These are phyloP conservation scores for Ustilago curta DNA, from an alignment of 1,284 basidiomycete species.

Conservation along the genomic window DNA sequence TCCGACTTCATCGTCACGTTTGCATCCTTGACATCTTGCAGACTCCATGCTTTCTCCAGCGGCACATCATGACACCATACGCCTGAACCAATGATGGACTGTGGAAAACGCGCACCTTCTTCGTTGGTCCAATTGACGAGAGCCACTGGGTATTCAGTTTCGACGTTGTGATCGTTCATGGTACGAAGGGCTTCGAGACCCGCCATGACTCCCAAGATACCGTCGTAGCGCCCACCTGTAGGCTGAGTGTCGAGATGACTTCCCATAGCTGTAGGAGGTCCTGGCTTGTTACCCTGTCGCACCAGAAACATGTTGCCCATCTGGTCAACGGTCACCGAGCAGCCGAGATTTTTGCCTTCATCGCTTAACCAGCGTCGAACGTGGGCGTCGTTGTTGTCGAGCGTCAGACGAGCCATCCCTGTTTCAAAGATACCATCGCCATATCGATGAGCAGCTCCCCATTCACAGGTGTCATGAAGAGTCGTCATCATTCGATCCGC, in stretches of 20 bases:
- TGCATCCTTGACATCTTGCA: slow-evolving; percentile 38
- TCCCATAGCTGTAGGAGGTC: slow-evolving; percentile 36
- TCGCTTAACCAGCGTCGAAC: slow-evolving; percentile 65
- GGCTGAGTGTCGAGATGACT: slow-evolving; percentile 48
- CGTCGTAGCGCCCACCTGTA: slow-evolving; percentile 46
- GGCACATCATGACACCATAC: slow-evolving; percentile 61
- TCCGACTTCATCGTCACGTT: slow-evolving; percentile 43
- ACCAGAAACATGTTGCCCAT: slow-evolving; percentile 69
- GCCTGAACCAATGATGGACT: slow-evolving; percentile 60
- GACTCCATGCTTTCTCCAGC: slow-evolving; percentile 32
- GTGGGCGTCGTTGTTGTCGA: slow-evolving; percentile 61
- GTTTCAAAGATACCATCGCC: slow-evolving; percentile 30
- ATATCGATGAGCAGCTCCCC: slow-evolving; percentile 51
- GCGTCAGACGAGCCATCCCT: slow-evolving; percentile 53
- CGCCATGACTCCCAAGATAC: slow-evolving; percentile 45
- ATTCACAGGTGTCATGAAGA: slow-evolving; percentile 65
- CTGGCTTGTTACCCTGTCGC: slow-evolving; percentile 37
- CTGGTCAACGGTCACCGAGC: slow-evolving; percentile 52
- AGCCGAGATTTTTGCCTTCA: slow-evolving; percentile 62
- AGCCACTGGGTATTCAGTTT: slow-evolving; percentile 33
- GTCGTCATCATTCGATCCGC: slow-evolving; percentile 58
- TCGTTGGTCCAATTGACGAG: slow-evolving; percentile 52
- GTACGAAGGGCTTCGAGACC: slow-evolving; percentile 41
- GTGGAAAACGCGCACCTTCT: slow-evolving; percentile 39
- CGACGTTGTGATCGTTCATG: slow-evolving; percentile 24